phyloP scores from a whole-genome alignment of 2,329 filamentous ascomycete species.

The Ceratocystis albifundus region DNA sequence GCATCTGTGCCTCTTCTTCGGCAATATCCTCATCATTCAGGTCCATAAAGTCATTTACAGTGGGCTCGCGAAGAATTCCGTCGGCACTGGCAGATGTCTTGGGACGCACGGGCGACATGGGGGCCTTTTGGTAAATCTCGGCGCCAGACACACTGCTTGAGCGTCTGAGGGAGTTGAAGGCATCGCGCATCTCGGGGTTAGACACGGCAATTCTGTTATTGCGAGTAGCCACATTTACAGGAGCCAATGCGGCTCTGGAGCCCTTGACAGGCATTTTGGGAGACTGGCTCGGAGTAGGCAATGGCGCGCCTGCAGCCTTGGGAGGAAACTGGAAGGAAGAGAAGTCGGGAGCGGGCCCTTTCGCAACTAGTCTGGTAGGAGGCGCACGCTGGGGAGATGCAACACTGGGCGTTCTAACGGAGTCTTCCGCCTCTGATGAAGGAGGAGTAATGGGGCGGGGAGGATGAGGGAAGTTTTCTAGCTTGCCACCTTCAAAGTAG shows the following conservation, averaged over 20 bases:
- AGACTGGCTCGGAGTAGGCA: conserved; percentile 16
- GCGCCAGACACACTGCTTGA: conserved; percentile 19
- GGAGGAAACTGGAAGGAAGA: conserved; percentile 19
- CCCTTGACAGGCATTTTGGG: conserved; percentile 17
- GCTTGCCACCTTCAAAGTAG: conserved; percentile 22
- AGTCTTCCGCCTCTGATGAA: conserved; percentile 12
- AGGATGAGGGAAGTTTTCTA: conserved; percentile 22
- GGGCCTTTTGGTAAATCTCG: conserved; percentile 12
- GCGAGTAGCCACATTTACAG: neutral
- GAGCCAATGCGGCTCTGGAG: neutral
- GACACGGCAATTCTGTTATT: conserved; percentile 9
- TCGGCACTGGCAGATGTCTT: conserved; percentile 21
- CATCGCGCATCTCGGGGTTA: conserved; percentile 15
- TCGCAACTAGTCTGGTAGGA: conserved; percentile 14
- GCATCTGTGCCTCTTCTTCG: conserved; percentile 30
- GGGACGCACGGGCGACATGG: conserved; percentile 6
- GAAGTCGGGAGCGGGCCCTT: conserved; percentile 21
- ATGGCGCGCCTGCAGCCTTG: conserved; percentile 5
- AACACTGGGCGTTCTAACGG: neutral
- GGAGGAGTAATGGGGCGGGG: conserved; percentile 16
- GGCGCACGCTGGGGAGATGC: conserved; percentile 8
- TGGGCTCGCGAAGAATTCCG: conserved; percentile 38
- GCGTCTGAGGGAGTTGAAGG: conserved; percentile 15
- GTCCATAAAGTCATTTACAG: conserved; percentile 42
- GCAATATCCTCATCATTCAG: conserved; percentile 49